Base-by-base conservation (phyloP, 2,329 filamentous ascomycete genomes). In the Pseudogymnoascus sp. region DNA sequence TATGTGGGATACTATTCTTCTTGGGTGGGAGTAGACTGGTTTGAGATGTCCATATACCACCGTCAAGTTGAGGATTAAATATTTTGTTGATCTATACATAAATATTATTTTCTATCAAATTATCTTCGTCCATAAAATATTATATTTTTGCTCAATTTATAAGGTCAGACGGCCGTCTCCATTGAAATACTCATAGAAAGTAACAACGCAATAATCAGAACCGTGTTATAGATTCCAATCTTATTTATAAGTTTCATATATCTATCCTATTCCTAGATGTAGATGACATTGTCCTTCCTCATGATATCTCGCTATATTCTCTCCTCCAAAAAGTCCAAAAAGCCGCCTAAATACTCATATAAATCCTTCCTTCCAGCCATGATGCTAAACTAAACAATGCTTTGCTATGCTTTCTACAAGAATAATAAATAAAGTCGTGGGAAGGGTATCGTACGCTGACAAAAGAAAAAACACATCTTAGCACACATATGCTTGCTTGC, bases 401-500 rank as follows among this genome's bases (percentile, higher is more conserved):
- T 57, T 57, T 57, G 29, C 51, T 57, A 57, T 57, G 51, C 51
- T 34, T 57, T 57, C 34, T 34, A 57, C 51, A 34, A 57, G 51
- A 57, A 57, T 21, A 5, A 36, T 21, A 54, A 31, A 54, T 54
- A 57, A 57, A 57, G 51, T 57, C 51, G 51, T 57, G 51, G 51
- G 51, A 57, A 57, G 51, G 51, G 51, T 57, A 57, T 57, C 51
- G 51, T 57, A 57, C 51, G 51, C 51, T 57, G 51, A 57, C 29
- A 57, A 57, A 57, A 36, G 29, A 16, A 34, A 57, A 34, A 26
- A 26, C 23, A 57, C 18, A 4, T 45, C 18, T 18, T 21, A 18
- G 40, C 40, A 45, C 18, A 47, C 42, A 26, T 26, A 47, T 47
- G 21, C 42, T 64, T 34, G 62, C 23, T 57, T 31, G 47, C 29